Conservation (phyloP, 306 rosid genomes). For the Lathyrus tuberosus region DNA sequence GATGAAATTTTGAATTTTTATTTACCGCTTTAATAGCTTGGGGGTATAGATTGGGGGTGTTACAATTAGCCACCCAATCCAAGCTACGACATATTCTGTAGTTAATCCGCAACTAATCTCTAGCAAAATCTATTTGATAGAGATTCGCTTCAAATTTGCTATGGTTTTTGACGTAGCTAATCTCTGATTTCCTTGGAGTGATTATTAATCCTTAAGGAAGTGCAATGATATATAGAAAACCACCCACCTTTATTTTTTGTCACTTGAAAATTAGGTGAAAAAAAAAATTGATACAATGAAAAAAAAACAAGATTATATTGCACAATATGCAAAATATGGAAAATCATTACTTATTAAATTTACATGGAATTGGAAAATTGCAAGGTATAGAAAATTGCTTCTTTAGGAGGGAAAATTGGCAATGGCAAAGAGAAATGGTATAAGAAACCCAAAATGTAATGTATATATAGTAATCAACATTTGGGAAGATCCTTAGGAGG, state of each 20-base stretch:
- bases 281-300: conserved; percentile 12
- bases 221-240: conserved; percentile 15
- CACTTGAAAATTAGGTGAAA: conserved; percentile 24
- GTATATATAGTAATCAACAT: conserved; percentile 50
- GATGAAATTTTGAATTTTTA: too few species aligned
- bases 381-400: neutral
- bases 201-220: conserved; percentile 1
- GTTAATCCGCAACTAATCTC: too few species aligned
- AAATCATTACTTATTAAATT: conserved; percentile 29
- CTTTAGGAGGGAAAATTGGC: conserved; percentile 18
- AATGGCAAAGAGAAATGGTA: neutral
- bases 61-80: too few species aligned
- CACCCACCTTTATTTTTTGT: neutral
- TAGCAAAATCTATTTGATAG: too few species aligned
- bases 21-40: too few species aligned
- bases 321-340: neutral
- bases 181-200: too few species aligned
- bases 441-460: neutral
- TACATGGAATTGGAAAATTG: conserved; percentile 26
- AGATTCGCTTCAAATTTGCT: too few species aligned
- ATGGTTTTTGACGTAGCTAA: too few species aligned
- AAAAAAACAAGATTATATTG: conserved; percentile 2
- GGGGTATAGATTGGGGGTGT: too few species aligned
- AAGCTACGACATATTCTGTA: too few species aligned
- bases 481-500: conserved; percentile 83